Evolutionary conservation across 805 yeast genomes (phyloP).

Genomic region (Yamadazyma olivae): DNA sequence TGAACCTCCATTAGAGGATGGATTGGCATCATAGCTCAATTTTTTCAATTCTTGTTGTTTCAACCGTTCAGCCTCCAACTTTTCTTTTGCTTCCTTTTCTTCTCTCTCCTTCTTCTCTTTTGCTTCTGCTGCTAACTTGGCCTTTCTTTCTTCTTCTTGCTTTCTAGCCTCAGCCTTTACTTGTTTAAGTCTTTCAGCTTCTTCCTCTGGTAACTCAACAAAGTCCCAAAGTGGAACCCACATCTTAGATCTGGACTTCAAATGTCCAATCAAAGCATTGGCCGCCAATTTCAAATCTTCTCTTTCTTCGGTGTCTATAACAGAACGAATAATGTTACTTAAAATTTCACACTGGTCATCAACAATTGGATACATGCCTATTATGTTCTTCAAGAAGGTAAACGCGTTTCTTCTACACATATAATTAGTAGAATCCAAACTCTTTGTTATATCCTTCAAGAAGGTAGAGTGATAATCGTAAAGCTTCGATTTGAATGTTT

Average conservation of each 20-base stretch:
- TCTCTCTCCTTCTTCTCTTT: constrained; percentile 10
- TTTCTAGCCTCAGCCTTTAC: constrained; percentile 19
- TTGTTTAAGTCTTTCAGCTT: constrained; percentile 18
- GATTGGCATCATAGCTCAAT: constrained; percentile 4
- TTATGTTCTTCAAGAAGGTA: constrained; percentile 65
- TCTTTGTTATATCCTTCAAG: constrained; percentile 38
- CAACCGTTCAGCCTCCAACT: constrained; percentile 2
- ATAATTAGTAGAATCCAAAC: constrained; percentile 55
- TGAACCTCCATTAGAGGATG: neutral
- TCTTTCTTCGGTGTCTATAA: constrained; percentile 55
- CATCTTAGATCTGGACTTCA: constrained; percentile 50
- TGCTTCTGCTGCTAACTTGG: constrained; percentile 12
- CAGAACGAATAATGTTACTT: constrained; percentile 42
- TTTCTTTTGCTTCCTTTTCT: constrained; percentile 2
- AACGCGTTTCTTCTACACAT: constrained; percentile 80
- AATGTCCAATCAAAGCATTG: constrained; percentile 64
- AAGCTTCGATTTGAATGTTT: constrained; percentile 35
- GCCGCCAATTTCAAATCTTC: constrained; percentile 81
- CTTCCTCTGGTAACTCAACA: constrained; percentile 46
- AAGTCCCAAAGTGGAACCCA: constrained; percentile 60
- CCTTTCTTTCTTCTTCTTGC: constrained; percentile 13
- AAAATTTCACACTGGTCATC: constrained; percentile 62
- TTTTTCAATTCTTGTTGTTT: constrained; percentile 12
- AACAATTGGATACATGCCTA: constrained; percentile 63
- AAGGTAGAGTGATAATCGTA: constrained; percentile 56